A percentile compares a stretch with the other conserved stretches of the same genome.
These are phyloP conservation scores for Yamadazyma philogaea DNA, from an alignment of 805 yeast genomes.

Conservation along the genomic window DNA sequence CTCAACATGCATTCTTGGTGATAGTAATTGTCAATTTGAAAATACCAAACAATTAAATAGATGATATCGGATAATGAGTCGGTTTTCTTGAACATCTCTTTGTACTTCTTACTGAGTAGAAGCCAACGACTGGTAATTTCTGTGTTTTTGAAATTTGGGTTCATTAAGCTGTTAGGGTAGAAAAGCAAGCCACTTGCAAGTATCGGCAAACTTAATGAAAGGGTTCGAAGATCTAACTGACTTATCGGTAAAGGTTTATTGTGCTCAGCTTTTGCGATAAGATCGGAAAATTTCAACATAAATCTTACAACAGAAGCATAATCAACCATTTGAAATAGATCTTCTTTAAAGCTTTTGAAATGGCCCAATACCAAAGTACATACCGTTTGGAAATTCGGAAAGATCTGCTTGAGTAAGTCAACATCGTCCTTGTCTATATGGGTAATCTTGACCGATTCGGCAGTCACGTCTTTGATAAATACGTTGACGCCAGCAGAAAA, in stretches of 20 bases:
- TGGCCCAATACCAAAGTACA: slow-evolving; percentile 9
- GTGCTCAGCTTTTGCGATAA: slow-evolving; percentile 3
- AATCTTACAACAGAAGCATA: slow-evolving; percentile 5
- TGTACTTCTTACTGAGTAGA: slow-evolving; percentile 17
- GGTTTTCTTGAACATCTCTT: slow-evolving; percentile 15
- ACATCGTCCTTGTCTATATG: slow-evolving; percentile 7
- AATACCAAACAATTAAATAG: slow-evolving; percentile 26
- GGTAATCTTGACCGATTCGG: neutral
- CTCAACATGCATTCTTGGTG: slow-evolving; percentile 16
- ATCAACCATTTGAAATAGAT: slow-evolving; percentile 13
- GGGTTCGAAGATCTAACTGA: slow-evolving; percentile 15
- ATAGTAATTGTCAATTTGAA: slow-evolving; percentile 21
- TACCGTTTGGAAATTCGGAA: slow-evolving; percentile 3
- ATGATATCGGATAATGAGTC: slow-evolving; percentile 23
- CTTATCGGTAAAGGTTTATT: slow-evolving; percentile 5
- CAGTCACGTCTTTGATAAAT: neutral
- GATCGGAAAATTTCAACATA: slow-evolving; percentile 1
- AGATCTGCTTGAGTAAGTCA: slow-evolving; percentile 8
- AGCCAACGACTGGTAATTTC: slow-evolving; percentile 18
- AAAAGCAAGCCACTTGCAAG: slow-evolving; percentile 21
- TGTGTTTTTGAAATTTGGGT: slow-evolving; percentile 6
- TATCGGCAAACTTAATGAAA: slow-evolving; percentile 20
- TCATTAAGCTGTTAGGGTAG: slow-evolving; percentile 1
- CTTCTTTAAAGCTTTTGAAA: slow-evolving; percentile 14
- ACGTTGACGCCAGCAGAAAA: neutral